Evolutionary conservation across 129 eudicot species (phyloP), one percentile per base, ranked within the genome.

Genomic region (Glebionis coronaria): DNA sequence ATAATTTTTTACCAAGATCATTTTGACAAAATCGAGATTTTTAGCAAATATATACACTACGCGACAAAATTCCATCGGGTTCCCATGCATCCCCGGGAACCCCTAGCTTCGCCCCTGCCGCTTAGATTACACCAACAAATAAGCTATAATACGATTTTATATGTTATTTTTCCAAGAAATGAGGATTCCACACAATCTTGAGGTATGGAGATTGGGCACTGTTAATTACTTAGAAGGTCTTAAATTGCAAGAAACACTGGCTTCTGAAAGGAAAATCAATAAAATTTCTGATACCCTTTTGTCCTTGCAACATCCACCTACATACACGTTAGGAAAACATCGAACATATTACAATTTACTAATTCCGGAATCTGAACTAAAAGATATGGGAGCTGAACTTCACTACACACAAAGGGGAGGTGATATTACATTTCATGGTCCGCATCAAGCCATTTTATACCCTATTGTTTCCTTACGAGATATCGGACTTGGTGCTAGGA

Each of bases 241-340:
- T 9, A 86, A 86, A 83, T 70, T 93, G 61, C 99, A 93, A 79
- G 97, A 84, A 64, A 86, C 84, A 76, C 73, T 93, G 18, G 84
- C 82, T 3, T 80, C 92, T 7, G 92, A 88, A 62, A 82, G 95
- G 44, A 93, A 86, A 82, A 61, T 76, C 69, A 57, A 68, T 25
- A 84, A 74, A 76, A 87, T 93, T 46, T 20, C 83, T 0, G 99
- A 93, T 55, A 84, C 91, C 67, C 78, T 93, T 46, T 69, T 93
- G 21, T 86, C 96, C 40, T 61, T 93, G 23, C 97, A 89, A 70
- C 99, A 93, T 38, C 99, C 97, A 50, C 99, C 90, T n/a, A 93
- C 99, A 7, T 93, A 86, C 76, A 93, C 99, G 3, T 92, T 93
- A 44, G 99, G 97, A 14, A 93, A 93, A 81, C 85, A 93, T 61